Evolutionary conservation across 257 asterid genomes (phyloP).

Genomic region (Paulownia fortunei): DNA sequence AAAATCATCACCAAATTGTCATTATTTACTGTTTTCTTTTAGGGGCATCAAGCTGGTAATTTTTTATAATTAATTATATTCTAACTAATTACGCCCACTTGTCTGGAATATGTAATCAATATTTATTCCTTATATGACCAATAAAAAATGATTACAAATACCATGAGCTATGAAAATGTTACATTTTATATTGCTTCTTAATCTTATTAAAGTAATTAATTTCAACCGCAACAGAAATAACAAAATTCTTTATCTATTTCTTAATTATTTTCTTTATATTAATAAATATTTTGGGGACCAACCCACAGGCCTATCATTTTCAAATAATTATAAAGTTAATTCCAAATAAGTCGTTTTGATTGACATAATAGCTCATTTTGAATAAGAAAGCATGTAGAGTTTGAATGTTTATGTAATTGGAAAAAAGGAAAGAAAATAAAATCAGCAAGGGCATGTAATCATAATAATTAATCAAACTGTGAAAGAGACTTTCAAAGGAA

Average conservation of each 20-base stretch:
- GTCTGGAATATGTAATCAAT: too few species aligned
- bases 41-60: too few species aligned
- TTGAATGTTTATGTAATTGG: background rate
- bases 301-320: background rate
- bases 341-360: background rate
- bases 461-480: background rate
- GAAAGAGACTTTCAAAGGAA: too few species aligned
- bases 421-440: background rate
- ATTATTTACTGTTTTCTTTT: background rate
- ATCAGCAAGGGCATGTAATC: background rate
- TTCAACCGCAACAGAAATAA: background rate
- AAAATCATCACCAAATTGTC: background rate
- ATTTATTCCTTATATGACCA: too few species aligned
- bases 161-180: background rate
- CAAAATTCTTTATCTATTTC: background rate
- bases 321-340: background rate
- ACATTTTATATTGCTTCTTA: background rate
- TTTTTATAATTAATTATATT: too few species aligned
- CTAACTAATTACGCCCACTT: too few species aligned
- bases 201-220: background rate
- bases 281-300: background rate
- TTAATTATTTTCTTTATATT: background rate
- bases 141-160: background rate
- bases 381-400: background rate
- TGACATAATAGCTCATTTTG: background rate